These are phyloP conservation scores for Neofusicoccum sp. DNA, from an alignment of 2,329 filamentous ascomycete genomes.

Conservation along the genomic window DNA sequence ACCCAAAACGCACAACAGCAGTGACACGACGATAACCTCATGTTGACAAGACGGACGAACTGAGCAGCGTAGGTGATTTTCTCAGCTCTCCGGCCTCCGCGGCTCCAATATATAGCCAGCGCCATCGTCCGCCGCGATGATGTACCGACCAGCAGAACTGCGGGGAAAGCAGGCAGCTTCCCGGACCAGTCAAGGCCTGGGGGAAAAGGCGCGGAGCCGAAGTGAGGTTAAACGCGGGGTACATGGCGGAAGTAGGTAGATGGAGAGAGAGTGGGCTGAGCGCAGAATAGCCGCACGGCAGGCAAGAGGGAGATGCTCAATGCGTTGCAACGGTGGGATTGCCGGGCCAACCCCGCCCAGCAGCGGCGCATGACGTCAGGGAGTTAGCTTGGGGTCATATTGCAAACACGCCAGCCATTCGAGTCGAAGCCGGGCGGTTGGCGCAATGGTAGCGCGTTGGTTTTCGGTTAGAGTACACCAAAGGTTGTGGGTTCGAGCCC, in stretches of 20 bases:
- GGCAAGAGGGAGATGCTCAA: not conserved
- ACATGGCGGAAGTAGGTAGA: too few species aligned
- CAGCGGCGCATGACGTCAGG: constrained; percentile 2
- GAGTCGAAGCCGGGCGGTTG: constrained; percentile 17
- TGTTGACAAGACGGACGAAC: not conserved
- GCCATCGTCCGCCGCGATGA: not conserved
- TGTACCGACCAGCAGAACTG: not conserved
- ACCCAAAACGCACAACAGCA: not conserved
- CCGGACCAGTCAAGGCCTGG: not conserved
- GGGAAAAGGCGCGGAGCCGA: not conserved
- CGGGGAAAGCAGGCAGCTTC: not conserved
- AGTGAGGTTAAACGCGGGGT: not conserved
- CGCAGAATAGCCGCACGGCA: constrained; percentile 1
- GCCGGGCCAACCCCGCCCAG: too few species aligned
- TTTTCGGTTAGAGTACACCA: constrained; percentile 26
- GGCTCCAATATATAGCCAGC: not conserved
- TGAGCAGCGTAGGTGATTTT: not conserved
- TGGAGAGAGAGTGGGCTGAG: too few species aligned
- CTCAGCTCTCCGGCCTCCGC: not conserved
- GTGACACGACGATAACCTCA: not conserved
- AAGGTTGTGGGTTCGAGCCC: constrained; percentile 29
- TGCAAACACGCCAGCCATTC: fast-evolving
- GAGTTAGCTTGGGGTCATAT: not conserved
- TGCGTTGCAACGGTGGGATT: constrained; percentile 15
- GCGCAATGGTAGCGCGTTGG: constrained; percentile 29